Evolutionary conservation across 352 stramenopile genomes (phyloP), one percentile per base, ranked within the genome.

Genomic region (Peronospora destructor): DNA sequence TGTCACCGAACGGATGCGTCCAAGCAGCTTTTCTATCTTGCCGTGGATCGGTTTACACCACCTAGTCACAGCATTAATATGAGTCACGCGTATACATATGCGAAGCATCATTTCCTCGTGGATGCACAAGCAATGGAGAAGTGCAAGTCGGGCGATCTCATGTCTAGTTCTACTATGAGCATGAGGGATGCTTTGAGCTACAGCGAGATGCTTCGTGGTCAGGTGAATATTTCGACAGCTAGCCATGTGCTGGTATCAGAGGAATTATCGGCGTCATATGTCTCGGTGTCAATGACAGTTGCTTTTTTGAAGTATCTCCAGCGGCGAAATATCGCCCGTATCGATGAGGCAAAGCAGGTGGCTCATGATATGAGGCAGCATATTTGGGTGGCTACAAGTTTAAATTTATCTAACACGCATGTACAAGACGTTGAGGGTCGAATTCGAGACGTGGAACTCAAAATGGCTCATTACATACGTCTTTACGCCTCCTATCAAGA

Each of bases 161-260:
- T 70, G 40, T 54, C 56, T 32, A 65, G 57, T 47, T 67, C 63
- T 19, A 56, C 62, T 9, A 52, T 63, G 9, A 65, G 49, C 13
- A 50, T 64, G 38, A 76, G 50, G 16, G 48, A 54, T 25, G 64
- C 64, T 2, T 55, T 71, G 12, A 82, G 61, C 35, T 86, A 86
- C 48, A 68, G 56, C 10, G 65, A 78, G n/a, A 82, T 87, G 70
- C 53, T 86, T 26, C 76, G 74, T 14, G 64, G 78, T 13, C 61
- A 78, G 29, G 45, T 70, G 19, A 65, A 84, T 36, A 76, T 74
- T 0, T 55, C 57, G 4, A 73, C 77, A 9, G 65, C 73, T 3
- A 85, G 59, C 8, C 81, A 94, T 41, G 68, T 91, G 23, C 78
- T 91, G 21, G 73, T 94, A 19, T 77, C 83, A 4, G 83, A 94